These are phyloP conservation scores for Peterozyma toletana DNA, from an alignment of 805 yeast species.

Conservation along the genomic window DNA sequence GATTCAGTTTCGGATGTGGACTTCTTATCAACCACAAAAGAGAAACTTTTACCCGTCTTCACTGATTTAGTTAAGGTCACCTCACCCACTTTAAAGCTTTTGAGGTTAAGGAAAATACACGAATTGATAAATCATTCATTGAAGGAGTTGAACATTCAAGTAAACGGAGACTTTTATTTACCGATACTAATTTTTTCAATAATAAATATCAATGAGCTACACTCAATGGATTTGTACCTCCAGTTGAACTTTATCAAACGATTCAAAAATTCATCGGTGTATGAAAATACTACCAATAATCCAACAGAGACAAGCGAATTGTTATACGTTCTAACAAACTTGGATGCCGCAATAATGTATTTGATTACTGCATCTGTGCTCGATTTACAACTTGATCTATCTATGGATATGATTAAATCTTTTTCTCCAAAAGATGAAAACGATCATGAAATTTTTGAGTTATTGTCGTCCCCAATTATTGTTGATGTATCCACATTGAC, in stretches of 20 bases:
- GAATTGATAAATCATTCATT: slow-evolving; percentile 18
- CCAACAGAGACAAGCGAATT: slow-evolving; percentile 24
- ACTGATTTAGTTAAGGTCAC: slow-evolving; percentile 21
- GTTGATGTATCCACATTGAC: slow-evolving; percentile 5
- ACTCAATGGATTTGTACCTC: slow-evolving; percentile 19
- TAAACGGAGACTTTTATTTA: slow-evolving; percentile 26
- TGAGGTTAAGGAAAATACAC: slow-evolving; percentile 21
- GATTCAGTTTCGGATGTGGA: slow-evolving; percentile 15
- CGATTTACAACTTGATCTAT: slow-evolving; percentile 19
- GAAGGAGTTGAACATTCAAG: slow-evolving; percentile 10
- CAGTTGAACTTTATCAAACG: slow-evolving; percentile 26
- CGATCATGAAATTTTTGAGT: slow-evolving; percentile 39
- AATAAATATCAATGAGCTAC: slow-evolving; percentile 21
- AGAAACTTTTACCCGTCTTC: slow-evolving; percentile 19
- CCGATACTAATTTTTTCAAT: slow-evolving; percentile 26
- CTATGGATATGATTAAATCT: slow-evolving; percentile 7
- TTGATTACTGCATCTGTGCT: slow-evolving; percentile 22
- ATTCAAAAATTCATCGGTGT: slow-evolving; percentile 21
- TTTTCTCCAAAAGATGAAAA: slow-evolving; percentile 21
- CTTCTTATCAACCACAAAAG: slow-evolving; percentile 11
- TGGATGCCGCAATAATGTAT: slow-evolving; percentile 28
- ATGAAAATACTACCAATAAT: slow-evolving; percentile 13
- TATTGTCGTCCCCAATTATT: slow-evolving; percentile 21
- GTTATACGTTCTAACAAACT: slow-evolving; percentile 25
- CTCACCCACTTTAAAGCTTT: slow-evolving; percentile 26